Evolutionary conservation across 164 flowering plant genomes (phyloP), one percentile per base, ranked within the genome.

Genomic region (Annona squamosa): DNA sequence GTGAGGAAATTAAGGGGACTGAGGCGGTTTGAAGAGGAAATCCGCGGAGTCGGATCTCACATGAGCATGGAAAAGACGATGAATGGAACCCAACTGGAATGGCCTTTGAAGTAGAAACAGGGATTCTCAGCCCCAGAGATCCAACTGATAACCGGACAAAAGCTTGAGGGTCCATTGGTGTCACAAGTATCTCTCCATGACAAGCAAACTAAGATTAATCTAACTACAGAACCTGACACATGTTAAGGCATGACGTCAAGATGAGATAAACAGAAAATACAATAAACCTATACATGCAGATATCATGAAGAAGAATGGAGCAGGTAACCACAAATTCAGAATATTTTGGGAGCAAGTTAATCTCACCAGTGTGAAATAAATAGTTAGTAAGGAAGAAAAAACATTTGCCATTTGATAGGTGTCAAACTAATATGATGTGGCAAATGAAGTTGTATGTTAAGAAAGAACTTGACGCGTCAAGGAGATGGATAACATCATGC

Each of bases 41-140:
- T 63, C 98, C 97, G 56, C 87, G 85, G 37, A 91, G 88, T 26
- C 91, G 91, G 67, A 93, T 89, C 82, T 91, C 94, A 78, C 98
- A 91, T 3, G 72, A 65, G 76, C 86, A 90, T 44, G 90, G 83
- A 64, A 90, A 85, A 76, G 89, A 68, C 45, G 85, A 72, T 48
- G 86, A 61, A 13, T 76, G 81, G 56, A 81, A 71, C 72, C 80
- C 86, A 16, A 83, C 72, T 71, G 80, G 84, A 45, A 71, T 74
- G 4, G 82, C 77, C 79, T 77, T 81, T 43, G 83, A 62, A 61
- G 82, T 56, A n/a, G 85, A 44, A 64, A 79, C 79, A 1, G 93
- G 83, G 76, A 85, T 70, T 83, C 98, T 86, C 69, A 93, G 75
- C 71, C 92, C 88, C 63, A 93, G 85, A 12, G 94, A 91, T 44